Base-by-base conservation (phyloP, 2,329 filamentous ascomycete genomes). In the Talaromyces atroroseus region DNA sequence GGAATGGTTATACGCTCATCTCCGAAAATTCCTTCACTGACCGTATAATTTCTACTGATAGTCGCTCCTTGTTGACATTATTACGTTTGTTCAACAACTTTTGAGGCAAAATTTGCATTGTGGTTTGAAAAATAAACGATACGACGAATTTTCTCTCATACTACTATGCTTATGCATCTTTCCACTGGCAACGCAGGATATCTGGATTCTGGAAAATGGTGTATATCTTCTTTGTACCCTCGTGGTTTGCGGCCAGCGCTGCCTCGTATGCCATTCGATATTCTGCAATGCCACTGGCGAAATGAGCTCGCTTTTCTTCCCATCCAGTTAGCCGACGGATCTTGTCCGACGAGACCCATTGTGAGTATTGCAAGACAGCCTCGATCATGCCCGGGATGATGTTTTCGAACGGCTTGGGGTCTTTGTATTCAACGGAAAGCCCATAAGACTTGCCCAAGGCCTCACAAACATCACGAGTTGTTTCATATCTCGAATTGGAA, bases 331-430 rank as follows among this genome's bases (percentile, higher is more conserved):
- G 7, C 24, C 20, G 49, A 5, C 54, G 54, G 20, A 56, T 42
- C 40, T 48, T 56, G 11, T 48, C 54, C 21, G 54, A 56, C 18
- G 54, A 56, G 6, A 56, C 54, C 54, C 54, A 56, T 52, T 56
- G 54, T 4, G 54, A 38, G 32, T 56, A 48, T 23, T 56, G 48
- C 21, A 56, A 18, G 24, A 56, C 26, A 6, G 32, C 49, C 6
- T 48, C 49, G 10, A 56, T 23, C 10, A 32, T 21, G 5, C 49
- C 54, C 32, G 34, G 32, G 18, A 42, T 18, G 21, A 52, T 23
- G 20, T 50, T 24, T 3, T 46, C n/a, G 2, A 34, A 52, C 21
- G 38, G 18, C 4, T 46, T 8, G 24, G 54, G 42, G 16, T 50
- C 32, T 47, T 45, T 42, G 42, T 46, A 56, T n/a, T 56, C 42